Base-by-base conservation (phyloP, 306 rosid genomes). In the Dryas octopetala region DNA sequence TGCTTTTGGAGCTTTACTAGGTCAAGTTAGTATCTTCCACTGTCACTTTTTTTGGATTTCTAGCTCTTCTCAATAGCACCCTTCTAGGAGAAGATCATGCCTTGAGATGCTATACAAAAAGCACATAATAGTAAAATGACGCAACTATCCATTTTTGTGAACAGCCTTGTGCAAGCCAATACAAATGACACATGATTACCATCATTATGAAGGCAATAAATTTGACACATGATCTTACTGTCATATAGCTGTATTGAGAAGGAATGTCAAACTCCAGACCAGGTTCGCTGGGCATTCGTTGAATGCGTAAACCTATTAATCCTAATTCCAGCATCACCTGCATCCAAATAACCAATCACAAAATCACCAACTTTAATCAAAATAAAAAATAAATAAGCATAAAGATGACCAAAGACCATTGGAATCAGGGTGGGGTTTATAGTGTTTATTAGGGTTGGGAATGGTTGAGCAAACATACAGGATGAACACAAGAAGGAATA, bases 271-370 rank as follows among this genome's bases (percentile, higher is more conserved):
- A 95, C 80, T 92, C 99, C 61, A 83, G 79, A 84, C 51, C 92
- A 82, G 97, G 69, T 77, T 95, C 99, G 73, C 73, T 92, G 45
- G 99, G 92, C 99, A 95, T 95, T 54, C 97, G 96, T 76, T 95
- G 99, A 88, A 95, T 95, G 69, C 97, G 92, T 84, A 95, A 84
- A 54, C 99, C 97, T 71, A 95, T 84, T 77, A 95, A 82, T 55
- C 97, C 97, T 58, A 95, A 78, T 77, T 95, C 99, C 86, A 90
- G 97, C 97, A 95, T 92, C 81, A 95, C 97, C 99, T 95, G 83
- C 59, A 86, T 68, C 50, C 50, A 71, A 76, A 76, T 60, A 50
- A 76, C 59, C 43, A 64, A 17, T 76, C 57, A 72, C n/a, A 59
- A 69, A 45, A 23, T 66, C 61, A 7, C 47, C 66, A 61, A 1